Evolutionary conservation across 169 alveolate genomes (phyloP), one percentile per base, ranked within the genome.

Genomic region (Cryptosporidium sp.): DNA sequence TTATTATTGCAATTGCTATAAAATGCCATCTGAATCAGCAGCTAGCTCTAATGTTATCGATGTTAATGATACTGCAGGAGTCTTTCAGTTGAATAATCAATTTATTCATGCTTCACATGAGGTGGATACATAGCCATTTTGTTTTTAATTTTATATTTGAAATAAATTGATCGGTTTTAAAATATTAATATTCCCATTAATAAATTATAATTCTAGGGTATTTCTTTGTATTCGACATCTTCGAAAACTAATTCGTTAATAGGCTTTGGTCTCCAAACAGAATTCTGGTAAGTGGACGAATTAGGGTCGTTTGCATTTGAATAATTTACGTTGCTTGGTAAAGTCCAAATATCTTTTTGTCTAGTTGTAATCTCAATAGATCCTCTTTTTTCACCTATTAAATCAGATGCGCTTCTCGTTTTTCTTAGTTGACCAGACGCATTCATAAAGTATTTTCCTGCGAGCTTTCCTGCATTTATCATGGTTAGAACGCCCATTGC

Each of bases 401-500:
- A 21, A 62, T 80, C 89, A 1, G 89, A 80, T 61, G 89, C 89
- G 23, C 89, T 80, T 10, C 89, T 39, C 45, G 89, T 80, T 61
- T 80, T 80, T 44, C 89, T 80, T 12, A 80, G 68, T 29, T 72
- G 42, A 29, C 42, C 70, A 16, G 89, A 80, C 7, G 75, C 69
- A 14, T 80, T 80, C 73, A 65, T 65, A 62, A 80, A 80, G 52
- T 80, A 80, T 80, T 67, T 80, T 4, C 89, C 89, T 4, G 89
- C 89, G 9, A 80, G 70, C 45, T 51, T 80, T 33, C 89, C 75
- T 62, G 89, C 89, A 80, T 80, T 37, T 39, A 80, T 80, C 89
- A 80, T 80, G 2, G 89, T 80, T 18, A 80, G 45, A 80, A 80
- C 89, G 42, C 89, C 89, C 89, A 80, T 80, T 80, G 89, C 73